Conservation (phyloP, 2,329 filamentous ascomycete genomes). For the Cyclaneusma minus region DNA sequence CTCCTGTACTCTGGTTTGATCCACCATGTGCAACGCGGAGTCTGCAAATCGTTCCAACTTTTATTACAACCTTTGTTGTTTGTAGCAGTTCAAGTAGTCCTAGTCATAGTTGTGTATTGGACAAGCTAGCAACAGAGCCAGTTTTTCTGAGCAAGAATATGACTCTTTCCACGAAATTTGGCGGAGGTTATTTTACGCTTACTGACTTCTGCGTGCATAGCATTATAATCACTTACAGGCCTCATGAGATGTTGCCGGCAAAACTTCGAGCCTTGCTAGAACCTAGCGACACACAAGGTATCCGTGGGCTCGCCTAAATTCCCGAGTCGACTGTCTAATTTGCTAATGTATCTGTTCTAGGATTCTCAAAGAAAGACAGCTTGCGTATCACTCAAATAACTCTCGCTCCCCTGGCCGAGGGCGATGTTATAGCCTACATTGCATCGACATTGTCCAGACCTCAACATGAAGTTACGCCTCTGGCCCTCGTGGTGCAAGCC, state of each 20-base stretch:
- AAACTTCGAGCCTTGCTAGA: conserved; percentile 37
- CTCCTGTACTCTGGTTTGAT: too few species aligned
- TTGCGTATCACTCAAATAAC: conserved; percentile 52
- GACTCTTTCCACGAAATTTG: too few species aligned
- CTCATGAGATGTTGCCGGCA: conserved; percentile 45
- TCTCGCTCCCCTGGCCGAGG: conserved; percentile 60
- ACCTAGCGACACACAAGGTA: conserved; percentile 37
- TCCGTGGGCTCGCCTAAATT: conserved; percentile 14
- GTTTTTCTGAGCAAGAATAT: too few species aligned
- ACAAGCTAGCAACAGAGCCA: too few species aligned
- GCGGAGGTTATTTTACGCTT: too few species aligned
- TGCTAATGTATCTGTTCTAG: conserved; percentile 14
- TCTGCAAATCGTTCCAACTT: too few species aligned
- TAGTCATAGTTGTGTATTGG: too few species aligned
- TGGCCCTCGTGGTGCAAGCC: conserved; percentile 75
- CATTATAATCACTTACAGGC: conserved; percentile 61
- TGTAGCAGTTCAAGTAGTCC: too few species aligned
- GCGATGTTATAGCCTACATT: conserved; percentile 71
- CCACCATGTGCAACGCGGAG: too few species aligned
- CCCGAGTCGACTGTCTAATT: conserved; percentile 2
- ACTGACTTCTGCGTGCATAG: too few species aligned
- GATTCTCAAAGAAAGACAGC: conserved; percentile 22
- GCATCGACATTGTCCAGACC: conserved; percentile 63
- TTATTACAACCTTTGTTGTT: too few species aligned
- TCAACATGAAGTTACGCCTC: conserved; percentile 55